phyloP scores from a whole-genome alignment of 139 green algal species.

The Chlamydomonas incerta region DNA sequence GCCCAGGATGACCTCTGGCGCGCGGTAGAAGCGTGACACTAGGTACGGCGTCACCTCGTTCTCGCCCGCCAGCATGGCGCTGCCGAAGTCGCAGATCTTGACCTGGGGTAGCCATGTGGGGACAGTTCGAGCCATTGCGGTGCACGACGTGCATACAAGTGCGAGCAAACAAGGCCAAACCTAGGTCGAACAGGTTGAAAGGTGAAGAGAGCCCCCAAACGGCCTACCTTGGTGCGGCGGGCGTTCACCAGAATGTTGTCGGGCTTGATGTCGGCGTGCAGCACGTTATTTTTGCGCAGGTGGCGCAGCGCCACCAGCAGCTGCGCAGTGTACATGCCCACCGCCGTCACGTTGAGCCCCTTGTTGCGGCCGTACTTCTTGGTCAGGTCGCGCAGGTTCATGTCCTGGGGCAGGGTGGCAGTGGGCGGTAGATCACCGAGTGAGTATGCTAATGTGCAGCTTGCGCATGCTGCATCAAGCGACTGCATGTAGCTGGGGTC shows the following conservation, averaged over 20 bases:
- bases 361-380: slow-evolving; percentile 97
- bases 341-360: slow-evolving; percentile 92
- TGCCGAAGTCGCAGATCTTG: slow-evolving; percentile 94
- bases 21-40: slow-evolving; percentile 95
- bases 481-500: too few relatives aligned
- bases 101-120: too few relatives aligned
- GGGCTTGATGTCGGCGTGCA: slow-evolving; percentile 99
- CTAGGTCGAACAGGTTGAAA: too few relatives aligned
- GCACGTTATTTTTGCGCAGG: slow-evolving; percentile 71
- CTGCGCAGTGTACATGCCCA: slow-evolving; percentile 93
- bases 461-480: too few relatives aligned
- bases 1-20: slow-evolving; percentile 96
- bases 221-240: slow-evolving; percentile 69
- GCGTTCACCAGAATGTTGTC: slow-evolving; percentile 99
- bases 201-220: too few relatives aligned
- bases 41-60: slow-evolving; percentile 99
- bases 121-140: too few relatives aligned
- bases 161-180: too few relatives aligned
- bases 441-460: too few relatives aligned
- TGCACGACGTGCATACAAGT: too few relatives aligned
- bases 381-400: slow-evolving; percentile 94
- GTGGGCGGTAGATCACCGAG: too few relatives aligned
- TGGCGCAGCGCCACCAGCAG: slow-evolving; percentile 95
- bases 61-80: slow-evolving; percentile 90
- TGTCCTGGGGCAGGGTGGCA: slow-evolving; percentile 64